Base-by-base conservation (phyloP, 305 asterid genomes). In the Fraxinus paxiana region DNA sequence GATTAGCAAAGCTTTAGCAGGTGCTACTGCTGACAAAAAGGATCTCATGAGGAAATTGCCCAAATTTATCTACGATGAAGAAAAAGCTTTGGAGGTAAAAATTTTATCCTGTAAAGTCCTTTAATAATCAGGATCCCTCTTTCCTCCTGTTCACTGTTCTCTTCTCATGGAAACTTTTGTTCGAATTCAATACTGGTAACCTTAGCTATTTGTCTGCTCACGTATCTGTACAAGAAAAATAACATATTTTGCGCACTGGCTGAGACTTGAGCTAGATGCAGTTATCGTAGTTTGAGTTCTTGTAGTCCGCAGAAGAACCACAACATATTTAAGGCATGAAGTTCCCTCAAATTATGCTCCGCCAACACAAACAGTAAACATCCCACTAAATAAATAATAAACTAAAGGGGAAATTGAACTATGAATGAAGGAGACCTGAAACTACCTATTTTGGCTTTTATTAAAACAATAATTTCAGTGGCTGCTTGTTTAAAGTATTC, bases 1-100 rank as follows among this genome's bases (percentile, higher is more conserved):
- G 98, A 89, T 95, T 83, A 92, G 92, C 94, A 93, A 89, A 89
- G 97, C 94, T 30, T 85, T 93, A 71, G 86, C 95, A 69, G 96
- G 89, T 84, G 79, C 97, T 80, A 93, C 89, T 82, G 77, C 98
- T 69, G 98, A 95, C 77, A 90, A 84, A 48, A 93, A 93, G 86
- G 98, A 92, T 78, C 88, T 95, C 77, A 89, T 95, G 97, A 90
- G 91, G 84, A 95, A 95, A 80, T 87, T 95, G 76, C 98, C 98
- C 54, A 93, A 93, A 79, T 95, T 95, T 74, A 89, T 93, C 85
- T 92, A 92, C 30, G 98, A 93, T 24, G 98, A 94, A 87, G 98
- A 92, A 78, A 94, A 93, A 85, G 96, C 92, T 80, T 79, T 94
- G 88, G 97, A 93, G 97, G 98, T 93, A 83, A 17, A 6, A 1